Evolutionary conservation across 108 stramenopile genomes (phyloP).

Genomic region (Epithemia pelagica): DNA sequence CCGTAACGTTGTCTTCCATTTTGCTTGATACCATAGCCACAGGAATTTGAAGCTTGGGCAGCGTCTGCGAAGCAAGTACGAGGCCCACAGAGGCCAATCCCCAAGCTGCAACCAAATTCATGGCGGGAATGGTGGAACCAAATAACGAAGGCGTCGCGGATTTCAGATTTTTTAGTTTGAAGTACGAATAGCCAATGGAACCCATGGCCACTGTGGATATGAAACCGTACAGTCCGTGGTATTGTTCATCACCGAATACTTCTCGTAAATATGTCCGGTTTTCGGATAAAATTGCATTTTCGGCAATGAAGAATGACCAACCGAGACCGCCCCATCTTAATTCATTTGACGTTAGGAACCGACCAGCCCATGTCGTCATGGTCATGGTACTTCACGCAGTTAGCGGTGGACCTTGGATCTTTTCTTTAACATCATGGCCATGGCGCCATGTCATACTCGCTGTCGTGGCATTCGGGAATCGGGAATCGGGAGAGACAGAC

Average conservation of each 20-base stretch:
- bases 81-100: conserved; percentile 49
- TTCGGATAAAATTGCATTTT: conserved; percentile 84
- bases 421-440: no score
- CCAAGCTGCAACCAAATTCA: conserved; percentile 23
- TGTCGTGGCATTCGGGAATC: no score
- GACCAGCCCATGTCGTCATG: not conserved
- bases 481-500: no score
- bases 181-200: conserved; percentile 67
- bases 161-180: conserved; percentile 20
- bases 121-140: conserved; percentile 7
- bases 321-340: conserved; percentile 57
- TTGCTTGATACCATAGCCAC: conserved; percentile 23
- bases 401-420: not conserved
- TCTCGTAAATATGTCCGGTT: conserved; percentile 66
- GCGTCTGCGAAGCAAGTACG: conserved; percentile 60
- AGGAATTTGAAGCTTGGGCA: conserved; percentile 80
- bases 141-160: not conserved
- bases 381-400: not conserved
- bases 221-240: conserved; percentile 71
- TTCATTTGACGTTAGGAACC: not conserved
- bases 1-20: conserved; percentile 8
- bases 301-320: conserved; percentile 78
- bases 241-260: conserved; percentile 57
- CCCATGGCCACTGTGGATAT: conserved; percentile 70
- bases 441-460: no score